Evolutionary conservation across 805 yeast species (phyloP).

Genomic region (Cyberlindnera xishuangbannaensis): DNA sequence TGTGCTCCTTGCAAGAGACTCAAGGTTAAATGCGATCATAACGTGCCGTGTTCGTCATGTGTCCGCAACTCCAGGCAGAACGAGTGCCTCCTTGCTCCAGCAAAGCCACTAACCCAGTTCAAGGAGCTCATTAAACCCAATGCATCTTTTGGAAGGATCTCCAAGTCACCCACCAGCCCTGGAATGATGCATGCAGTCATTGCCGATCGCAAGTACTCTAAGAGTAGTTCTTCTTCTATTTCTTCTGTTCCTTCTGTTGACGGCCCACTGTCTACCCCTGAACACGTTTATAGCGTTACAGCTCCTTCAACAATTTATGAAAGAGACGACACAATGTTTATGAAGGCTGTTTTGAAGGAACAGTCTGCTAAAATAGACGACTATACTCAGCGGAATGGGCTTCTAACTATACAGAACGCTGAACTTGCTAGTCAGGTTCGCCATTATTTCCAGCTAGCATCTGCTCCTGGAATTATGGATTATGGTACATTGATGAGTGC

Average conservation of each 20-base stretch:
- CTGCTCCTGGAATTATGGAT: conserved; percentile 4
- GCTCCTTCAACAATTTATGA: not conserved
- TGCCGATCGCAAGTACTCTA: conserved; percentile 3
- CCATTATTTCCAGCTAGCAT: conserved; percentile 4
- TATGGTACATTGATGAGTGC: conserved; percentile 2
- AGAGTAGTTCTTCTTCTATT: conserved; percentile 4
- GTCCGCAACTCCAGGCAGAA: conserved; percentile 9
- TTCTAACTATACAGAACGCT: conserved; percentile 7
- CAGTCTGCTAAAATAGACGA: conserved; percentile 6
- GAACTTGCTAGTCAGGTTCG: conserved; percentile 9
- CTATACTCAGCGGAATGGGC: conserved; percentile 2
- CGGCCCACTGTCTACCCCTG: conserved; percentile 4
- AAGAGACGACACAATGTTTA: conserved; percentile 1
- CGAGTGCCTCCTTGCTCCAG: conserved; percentile 15
- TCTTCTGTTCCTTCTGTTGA: conserved; percentile 6
- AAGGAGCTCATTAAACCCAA: conserved; percentile 19
- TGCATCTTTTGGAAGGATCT: conserved; percentile 15
- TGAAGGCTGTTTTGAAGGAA: conserved; percentile 4
- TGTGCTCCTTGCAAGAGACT: conserved; percentile 19
- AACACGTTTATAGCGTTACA: not conserved
- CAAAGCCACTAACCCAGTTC: conserved; percentile 14
- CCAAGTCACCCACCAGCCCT: conserved; percentile 5
- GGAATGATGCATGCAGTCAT: conserved; percentile 1
- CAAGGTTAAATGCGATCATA: conserved; percentile 18
- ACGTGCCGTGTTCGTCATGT: conserved; percentile 18